Conservation (phyloP, 2,329 filamentous ascomycete genomes). For the Sclerotinia subarctica region DNA sequence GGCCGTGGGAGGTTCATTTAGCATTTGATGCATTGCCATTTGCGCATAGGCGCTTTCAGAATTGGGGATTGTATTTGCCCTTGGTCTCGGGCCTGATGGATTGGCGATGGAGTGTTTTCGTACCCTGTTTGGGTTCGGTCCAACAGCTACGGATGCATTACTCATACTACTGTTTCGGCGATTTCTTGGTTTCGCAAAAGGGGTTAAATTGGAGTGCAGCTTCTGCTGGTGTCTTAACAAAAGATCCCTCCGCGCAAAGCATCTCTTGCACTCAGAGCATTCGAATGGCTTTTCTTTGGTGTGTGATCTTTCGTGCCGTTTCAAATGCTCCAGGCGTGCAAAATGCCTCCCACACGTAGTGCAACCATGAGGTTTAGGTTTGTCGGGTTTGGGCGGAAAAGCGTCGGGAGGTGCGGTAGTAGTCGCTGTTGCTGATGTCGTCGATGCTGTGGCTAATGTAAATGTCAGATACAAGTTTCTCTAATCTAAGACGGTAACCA, state of each 20-base stretch:
- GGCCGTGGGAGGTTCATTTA: constrained; percentile 46
- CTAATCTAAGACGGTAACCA: not conserved
- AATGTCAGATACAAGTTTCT: not conserved
- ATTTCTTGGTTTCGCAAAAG: constrained; percentile 80
- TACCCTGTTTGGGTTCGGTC: constrained; percentile 67
- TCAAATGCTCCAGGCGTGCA: constrained; percentile 90
- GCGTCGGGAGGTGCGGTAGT: constrained; percentile 34
- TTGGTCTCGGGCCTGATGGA: constrained; percentile 71
- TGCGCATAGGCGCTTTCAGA: constrained; percentile 75
- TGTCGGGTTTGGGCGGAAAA: constrained; percentile 88
- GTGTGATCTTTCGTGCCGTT: constrained; percentile 95
- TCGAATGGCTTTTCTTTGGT: constrained; percentile 98
- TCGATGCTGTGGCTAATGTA: constrained; percentile 13
- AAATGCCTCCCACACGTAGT: constrained; percentile 88
- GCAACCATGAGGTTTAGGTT: constrained; percentile 92
- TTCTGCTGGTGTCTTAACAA: constrained; percentile 97
- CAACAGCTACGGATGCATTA: constrained; percentile 57
- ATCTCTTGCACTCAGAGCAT: constrained; percentile 89
- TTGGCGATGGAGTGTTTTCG: constrained; percentile 87
- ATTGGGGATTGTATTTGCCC: constrained; percentile 95
- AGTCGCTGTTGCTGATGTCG: constrained; percentile 24
- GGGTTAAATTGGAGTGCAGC: constrained; percentile 87
- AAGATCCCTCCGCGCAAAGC: constrained; percentile 90
- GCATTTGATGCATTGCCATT: constrained; percentile 50
- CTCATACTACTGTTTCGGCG: constrained; percentile 84